Evolutionary conservation across 768 basidiomycete genomes (phyloP).

Genomic region (Grammothele lineata): DNA sequence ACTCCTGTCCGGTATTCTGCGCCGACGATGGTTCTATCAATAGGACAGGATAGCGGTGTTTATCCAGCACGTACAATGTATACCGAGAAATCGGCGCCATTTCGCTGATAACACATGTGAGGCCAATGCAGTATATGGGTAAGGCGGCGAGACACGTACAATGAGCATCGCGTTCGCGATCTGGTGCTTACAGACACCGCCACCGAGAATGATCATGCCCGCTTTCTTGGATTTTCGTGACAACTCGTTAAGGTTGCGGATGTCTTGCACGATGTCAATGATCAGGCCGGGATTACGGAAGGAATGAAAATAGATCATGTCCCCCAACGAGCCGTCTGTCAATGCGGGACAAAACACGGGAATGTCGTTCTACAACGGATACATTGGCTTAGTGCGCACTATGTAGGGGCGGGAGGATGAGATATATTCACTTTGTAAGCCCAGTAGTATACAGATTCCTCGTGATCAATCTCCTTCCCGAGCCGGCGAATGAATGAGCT

Average conservation of each 20-base stretch:
- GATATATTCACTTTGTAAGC: conserved; percentile 84
- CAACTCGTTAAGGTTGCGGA: conserved; percentile 86
- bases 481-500: conserved; percentile 87
- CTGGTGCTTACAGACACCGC: conserved; percentile 98
- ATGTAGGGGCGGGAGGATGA: conserved; percentile 8
- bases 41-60: too few species aligned
- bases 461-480: conserved; percentile 97
- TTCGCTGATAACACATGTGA: conserved; percentile 60
- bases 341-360: conserved; percentile 98
- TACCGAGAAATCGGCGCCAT: conserved; percentile 96
- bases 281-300: conserved; percentile 82
- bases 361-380: conserved; percentile 76
- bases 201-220: conserved; percentile 97
- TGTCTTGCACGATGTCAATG: conserved; percentile 93
- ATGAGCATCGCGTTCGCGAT: conserved; percentile 99
- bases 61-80: conserved; percentile 68
- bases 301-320: conserved; percentile 99
- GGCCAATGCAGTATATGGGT: neutral
- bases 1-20: conserved; percentile 98
- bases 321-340: conserved; percentile 96
- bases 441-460: conserved; percentile 99
- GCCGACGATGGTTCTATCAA: neutral
- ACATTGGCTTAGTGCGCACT: conserved; percentile 25
- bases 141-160: conserved; percentile 40
- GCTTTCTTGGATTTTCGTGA: conserved; percentile 86